Base-by-base conservation (phyloP, 2,329 filamentous ascomycete species). In the Claviceps humidiphila region DNA sequence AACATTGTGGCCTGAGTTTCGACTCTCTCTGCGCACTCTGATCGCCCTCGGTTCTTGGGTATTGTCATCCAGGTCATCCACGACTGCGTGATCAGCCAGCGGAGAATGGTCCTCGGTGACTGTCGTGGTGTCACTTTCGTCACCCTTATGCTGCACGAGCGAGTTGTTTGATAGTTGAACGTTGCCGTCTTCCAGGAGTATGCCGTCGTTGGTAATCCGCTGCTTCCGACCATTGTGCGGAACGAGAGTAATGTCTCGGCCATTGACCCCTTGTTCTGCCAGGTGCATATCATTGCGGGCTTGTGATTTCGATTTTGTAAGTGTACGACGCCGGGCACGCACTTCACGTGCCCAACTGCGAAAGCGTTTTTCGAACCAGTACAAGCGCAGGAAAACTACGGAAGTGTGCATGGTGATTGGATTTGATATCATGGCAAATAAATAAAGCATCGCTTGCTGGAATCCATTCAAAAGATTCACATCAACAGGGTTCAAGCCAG, bases 341-440 rank as follows among this genome's bases (percentile, higher is more conserved):
- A 87, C 82, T 60, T 95, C 87, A 38, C 76, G 76, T 14, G 86
- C 89, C 57, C 95, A 79, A 60, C 87, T 77, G 64, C 95, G 86
- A 64, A 98, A 97, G 7, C 90, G 81, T 68, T 94, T 95, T 68
- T 98, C 90, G 64, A 98, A 98, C 91, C 91, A 98, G 69, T 95
- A 96, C 1, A 98, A 74, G 26, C 93, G 85, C 14, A 97, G 76
- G 60, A 95, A 91, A 7, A 98, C 93, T 45, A 98, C 89, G 45
- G 81, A 85, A 2, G 86, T 81, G 63, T 95, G 82, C 60, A 95
- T 84, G 47, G 86, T 83, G 55, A 95, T 93, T 0, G 89, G 89
- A 49, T 89, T 95, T 26, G 84, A 82, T 13, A 88, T 60, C 74
- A 89, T 83, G 4, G 84, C 74, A 42, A 87, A 74, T 6, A 89